Conservation (phyloP, 106 monocot genomes). For the Gastrodia elata region DNA sequence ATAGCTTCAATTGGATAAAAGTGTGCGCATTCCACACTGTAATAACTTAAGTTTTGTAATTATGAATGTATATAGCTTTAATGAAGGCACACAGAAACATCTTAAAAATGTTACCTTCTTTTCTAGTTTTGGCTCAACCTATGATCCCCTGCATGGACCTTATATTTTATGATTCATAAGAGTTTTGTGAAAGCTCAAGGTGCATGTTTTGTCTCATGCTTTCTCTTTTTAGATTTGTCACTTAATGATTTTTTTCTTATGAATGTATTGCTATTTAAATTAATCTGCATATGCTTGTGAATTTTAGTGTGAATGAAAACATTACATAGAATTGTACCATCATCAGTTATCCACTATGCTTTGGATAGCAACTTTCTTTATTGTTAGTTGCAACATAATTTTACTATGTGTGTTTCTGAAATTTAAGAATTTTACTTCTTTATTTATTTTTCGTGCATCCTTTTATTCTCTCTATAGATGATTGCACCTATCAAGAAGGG, state of each 20-base stretch:
- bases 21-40: background rate
- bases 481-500: background rate
- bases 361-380: background rate
- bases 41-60: background rate
- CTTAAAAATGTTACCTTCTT: background rate
- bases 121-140: background rate
- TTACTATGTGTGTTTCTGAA: background rate
- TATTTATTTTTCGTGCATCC: background rate
- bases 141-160: background rate
- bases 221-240: background rate
- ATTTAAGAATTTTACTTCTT: constrained; percentile 4
- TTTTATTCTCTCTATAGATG: background rate
- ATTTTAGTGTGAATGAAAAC: background rate
- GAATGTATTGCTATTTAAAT: background rate
- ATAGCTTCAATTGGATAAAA: background rate
- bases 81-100: background rate
- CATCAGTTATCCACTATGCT: background rate
- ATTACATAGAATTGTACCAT: background rate
- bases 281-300: background rate
- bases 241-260: background rate
- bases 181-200: background rate
- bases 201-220: background rate
- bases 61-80: background rate
- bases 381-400: background rate
- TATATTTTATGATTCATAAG: background rate